Evolutionary conservation across 176 grass and related monocot genomes (phyloP), one percentile per base, ranked within the genome.

Genomic region (Oryza coarctata): DNA sequence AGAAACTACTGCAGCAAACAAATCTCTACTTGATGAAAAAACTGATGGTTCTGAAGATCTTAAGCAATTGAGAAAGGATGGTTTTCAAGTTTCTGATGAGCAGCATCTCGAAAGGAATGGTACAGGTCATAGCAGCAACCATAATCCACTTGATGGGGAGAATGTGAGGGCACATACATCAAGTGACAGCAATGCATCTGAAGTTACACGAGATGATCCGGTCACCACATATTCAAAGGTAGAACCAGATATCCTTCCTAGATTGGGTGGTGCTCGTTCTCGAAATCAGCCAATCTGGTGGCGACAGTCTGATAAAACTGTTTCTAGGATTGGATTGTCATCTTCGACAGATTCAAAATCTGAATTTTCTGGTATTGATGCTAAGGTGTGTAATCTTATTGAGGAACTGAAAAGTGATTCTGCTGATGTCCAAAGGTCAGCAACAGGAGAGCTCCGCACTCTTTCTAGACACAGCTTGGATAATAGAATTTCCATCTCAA

Each of bases 391-490:
- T 15, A 89, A 87, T 26, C 70, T 92, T 58, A 75, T 89, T 22
- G 81, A 89, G 75, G 86, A 97, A 34, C 78, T 97, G 77, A 91
- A 85, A 90, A 89, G 52, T 60, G 88, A 92, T 27, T 92, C 83
- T 31, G 6, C 50, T 43, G 90, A 94, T 15, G 55, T 66, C 32
- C 86, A 82, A 44, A 88, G 88, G 71, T 67, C 39, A 69, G 88
- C 92, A 67, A 82, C 88, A n/a, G 67, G 35, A 82, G 89, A 97
- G 83, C 65, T 97, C 9, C 91, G 71, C 30, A 58, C 89, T 84
- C 86, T 91, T 67, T 86, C 94, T 32, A 94, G 82, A 67, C 87
- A 92, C 70, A 92, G 65, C 74, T 87, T 92, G 88, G 90, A 94
- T 67, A 94, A 77, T 65, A 91, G 92, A 66, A 90, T 90, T 62